Conservation (phyloP, 1,284 basidiomycete genomes). For the Cryptococcus sp. region DNA sequence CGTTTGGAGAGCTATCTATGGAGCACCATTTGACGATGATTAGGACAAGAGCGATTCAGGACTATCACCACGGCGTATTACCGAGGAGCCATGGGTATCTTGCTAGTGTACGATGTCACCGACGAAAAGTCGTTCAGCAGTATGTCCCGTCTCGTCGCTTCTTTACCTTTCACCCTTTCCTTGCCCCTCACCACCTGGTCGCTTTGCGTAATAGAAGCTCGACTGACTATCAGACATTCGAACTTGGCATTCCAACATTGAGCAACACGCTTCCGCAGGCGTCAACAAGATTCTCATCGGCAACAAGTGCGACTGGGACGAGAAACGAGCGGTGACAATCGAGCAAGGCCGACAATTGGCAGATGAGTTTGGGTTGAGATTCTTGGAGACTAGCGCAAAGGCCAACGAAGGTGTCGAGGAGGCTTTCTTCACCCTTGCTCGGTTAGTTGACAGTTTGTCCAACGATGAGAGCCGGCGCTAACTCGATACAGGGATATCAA, state of each 20-base stretch:
- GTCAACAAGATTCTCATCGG: constrained; percentile 99
- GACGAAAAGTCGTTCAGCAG: constrained; percentile 98
- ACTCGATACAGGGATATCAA: constrained; percentile 83
- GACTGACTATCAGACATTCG: constrained; percentile 69
- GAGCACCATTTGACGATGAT: neutral
- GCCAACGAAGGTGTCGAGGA: constrained; percentile 97
- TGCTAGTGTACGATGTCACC: constrained; percentile 97
- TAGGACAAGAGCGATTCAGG: constrained; percentile 92
- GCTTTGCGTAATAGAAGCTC: neutral
- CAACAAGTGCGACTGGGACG: constrained; percentile 98
- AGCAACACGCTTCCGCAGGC: constrained; percentile 97
- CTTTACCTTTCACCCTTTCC: constrained; percentile 8
- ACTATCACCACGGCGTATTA: constrained; percentile 99
- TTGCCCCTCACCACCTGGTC: constrained; percentile 7
- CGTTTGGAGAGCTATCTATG: constrained; percentile 5
- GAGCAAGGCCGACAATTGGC: constrained; percentile 66
- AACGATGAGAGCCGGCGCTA: neutral
- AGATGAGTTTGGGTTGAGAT: constrained; percentile 79
- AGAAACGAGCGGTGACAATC: constrained; percentile 84
- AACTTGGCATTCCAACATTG: constrained; percentile 97
- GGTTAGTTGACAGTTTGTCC: constrained; percentile 56
- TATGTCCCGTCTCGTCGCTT: constrained; percentile 5
- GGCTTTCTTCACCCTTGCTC: constrained; percentile 94
- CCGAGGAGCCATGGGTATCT: constrained; percentile 98
- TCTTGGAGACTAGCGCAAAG: constrained; percentile 98